Evolutionary conservation across 2,329 filamentous ascomycete genomes (phyloP), one percentile per base, ranked within the genome.

Genomic region (Metarhizium guizhouense): DNA sequence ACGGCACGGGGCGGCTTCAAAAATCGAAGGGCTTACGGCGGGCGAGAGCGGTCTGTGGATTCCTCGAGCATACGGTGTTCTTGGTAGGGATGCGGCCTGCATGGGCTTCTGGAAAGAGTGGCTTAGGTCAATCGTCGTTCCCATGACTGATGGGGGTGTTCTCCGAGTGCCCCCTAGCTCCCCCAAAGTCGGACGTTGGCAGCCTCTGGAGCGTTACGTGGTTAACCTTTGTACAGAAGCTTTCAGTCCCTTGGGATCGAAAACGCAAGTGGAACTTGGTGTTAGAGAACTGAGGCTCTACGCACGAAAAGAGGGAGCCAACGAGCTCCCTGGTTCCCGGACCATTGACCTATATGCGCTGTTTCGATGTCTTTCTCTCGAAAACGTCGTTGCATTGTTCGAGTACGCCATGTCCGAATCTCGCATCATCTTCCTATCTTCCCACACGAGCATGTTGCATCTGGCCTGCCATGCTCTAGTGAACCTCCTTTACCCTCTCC

Each of bases 31-130:
- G 20, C 77, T 99, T 59, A 97, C 93, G 0, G 90, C 95, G 61
- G 92, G 93, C 47, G 94, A 97, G 68, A 96, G 90, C 54, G 94
- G 93, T 2, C 85, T 97, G 58, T 99, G 94, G 94, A 91, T 90
- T 52, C 94, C 94, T 18, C 82, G 94, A 60, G 91, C 93, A 1
- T 99, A 95, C 67, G 94, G 94, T 57, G 86, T 99, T 59, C 78
- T 99, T 59, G 94, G 94, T 38, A 82, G 89, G 59, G 94, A 99
- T 68, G 79, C 80, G 13, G 86, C 84, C 58, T 82, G 95, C 72
- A 91, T 92, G 60, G 83, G 85, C 36, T 97, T 99, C 73, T 99
- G 93, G 92, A 97, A 97, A 71, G 94, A 99, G 69, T 99, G 94
- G 94, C 80, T 99, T 51, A 87, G 90, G 70, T 92, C 93, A 6